These are phyloP conservation scores for Zygosaccharomyces pseudobailii DNA, from an alignment of 1,139 yeast genomes.

Conservation along the genomic window DNA sequence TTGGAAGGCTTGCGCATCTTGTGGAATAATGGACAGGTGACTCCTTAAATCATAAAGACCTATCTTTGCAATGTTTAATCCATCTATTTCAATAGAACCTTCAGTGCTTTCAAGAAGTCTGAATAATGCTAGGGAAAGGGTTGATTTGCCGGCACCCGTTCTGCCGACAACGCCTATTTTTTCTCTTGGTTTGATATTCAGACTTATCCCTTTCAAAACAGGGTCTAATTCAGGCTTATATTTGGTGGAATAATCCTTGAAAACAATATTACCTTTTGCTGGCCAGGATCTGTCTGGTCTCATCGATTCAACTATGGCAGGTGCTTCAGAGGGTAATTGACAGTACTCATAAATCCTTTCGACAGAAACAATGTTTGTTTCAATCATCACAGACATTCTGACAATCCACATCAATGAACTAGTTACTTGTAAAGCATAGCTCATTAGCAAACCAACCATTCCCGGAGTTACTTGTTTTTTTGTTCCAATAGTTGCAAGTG, in stretches of 20 bases:
- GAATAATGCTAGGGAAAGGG: slow-evolving; percentile 67
- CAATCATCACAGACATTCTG: slow-evolving; percentile 65
- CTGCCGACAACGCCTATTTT: slow-evolving; percentile 81
- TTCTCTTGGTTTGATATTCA: slow-evolving; percentile 54
- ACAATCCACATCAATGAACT: slow-evolving; percentile 57
- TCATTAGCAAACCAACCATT: slow-evolving; percentile 68
- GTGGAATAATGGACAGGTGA: slow-evolving; percentile 60
- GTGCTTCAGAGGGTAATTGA: slow-evolving; percentile 57
- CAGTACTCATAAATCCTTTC: slow-evolving; percentile 73
- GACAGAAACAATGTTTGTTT: slow-evolving; percentile 69
- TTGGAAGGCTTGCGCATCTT: slow-evolving; percentile 62
- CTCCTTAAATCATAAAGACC: slow-evolving; percentile 50
- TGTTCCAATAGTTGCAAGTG: slow-evolving; percentile 49
- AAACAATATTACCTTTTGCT: slow-evolving; percentile 48
- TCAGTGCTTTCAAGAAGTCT: slow-evolving; percentile 61
- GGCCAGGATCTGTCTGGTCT: slow-evolving; percentile 54
- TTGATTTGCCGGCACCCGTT: slow-evolving; percentile 82
- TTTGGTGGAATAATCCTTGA: slow-evolving; percentile 57
- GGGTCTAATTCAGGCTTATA: slow-evolving; percentile 58
- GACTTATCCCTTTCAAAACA: slow-evolving; percentile 50
- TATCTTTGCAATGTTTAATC: slow-evolving; percentile 43
- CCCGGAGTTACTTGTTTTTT: slow-evolving; percentile 55
- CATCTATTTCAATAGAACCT: slow-evolving; percentile 53
- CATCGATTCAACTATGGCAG: slow-evolving; percentile 33
- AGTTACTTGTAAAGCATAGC: slow-evolving; percentile 65